Conservation (phyloP, 1,139 yeast genomes). For the Lodderomyces metapsilosis region DNA sequence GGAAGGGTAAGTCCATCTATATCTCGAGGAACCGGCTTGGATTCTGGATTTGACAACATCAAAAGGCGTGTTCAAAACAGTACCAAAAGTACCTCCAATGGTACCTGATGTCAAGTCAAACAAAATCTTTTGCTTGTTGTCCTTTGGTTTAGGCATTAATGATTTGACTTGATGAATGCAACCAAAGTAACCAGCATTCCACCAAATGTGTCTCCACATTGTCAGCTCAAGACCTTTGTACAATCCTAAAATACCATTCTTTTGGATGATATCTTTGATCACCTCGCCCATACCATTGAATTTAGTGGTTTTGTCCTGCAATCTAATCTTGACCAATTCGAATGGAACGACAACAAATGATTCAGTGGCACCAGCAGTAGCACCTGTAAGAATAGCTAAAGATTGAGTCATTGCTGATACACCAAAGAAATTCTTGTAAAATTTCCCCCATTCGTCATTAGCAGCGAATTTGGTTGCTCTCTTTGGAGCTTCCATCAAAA, state of each 20-base stretch:
- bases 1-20: slow-evolving; percentile 90
- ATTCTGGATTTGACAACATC: slow-evolving; percentile 98
- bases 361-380: slow-evolving; percentile 97
- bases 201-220: slow-evolving; percentile 90
- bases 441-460: slow-evolving; percentile 93
- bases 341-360: slow-evolving; percentile 96
- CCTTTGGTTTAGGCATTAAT: slow-evolving; percentile 75
- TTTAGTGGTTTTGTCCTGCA: slow-evolving; percentile 83
- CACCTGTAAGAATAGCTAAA: slow-evolving; percentile 89
- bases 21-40: slow-evolving; percentile 84
- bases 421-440: slow-evolving; percentile 74
- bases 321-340: slow-evolving; percentile 81
- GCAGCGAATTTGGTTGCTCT: slow-evolving; percentile 98
- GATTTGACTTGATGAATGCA: slow-evolving; percentile 83
- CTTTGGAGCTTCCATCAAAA: slow-evolving; percentile 99
- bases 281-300: slow-evolving; percentile 89
- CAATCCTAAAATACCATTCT: slow-evolving; percentile 79
- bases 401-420: slow-evolving; percentile 72
- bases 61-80: slow-evolving; percentile 89
- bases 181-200: slow-evolving; percentile 99
- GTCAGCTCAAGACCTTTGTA: slow-evolving; percentile 97
- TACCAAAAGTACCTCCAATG: slow-evolving; percentile 96
- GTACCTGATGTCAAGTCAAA: slow-evolving; percentile 91
- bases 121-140: slow-evolving; percentile 66
- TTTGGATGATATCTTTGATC: slow-evolving; percentile 63